Base-by-base conservation (phyloP, 208 protist genomes). In the Phytomonas sp. region DNA sequence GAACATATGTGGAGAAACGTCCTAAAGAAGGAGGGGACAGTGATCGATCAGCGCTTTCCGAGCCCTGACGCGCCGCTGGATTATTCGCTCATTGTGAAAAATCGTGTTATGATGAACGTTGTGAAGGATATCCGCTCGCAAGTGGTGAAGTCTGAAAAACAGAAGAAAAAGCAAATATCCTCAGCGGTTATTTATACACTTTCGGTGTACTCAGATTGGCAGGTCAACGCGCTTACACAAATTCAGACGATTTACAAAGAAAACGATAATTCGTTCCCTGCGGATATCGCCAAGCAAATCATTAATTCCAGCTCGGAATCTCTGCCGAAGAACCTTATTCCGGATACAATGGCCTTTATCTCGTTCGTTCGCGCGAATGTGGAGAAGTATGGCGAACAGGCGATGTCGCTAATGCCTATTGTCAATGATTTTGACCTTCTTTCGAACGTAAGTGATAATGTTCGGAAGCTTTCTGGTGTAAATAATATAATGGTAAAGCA, bases 1-100 rank as follows among this genome's bases (percentile, higher is more conserved):
- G 98, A 99, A 77, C 77, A 99, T 67, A 78, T 99, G 60, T 99
- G 98, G 97, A 75, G 72, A 40, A 76, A 86, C 29, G 60, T 98
- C 16, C 79, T 98, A 7, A 70, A 80, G 14, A 77, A 94, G 29
- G 72, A 67, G 26, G 81, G 78, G 42, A 87, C 75, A 62, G 83
- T 94, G 29, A 75, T 95, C 29, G 71, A 75, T 29, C 78, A 85
- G 69, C 63, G 42, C 59, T 93, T 91, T 71, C 91, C 88, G 30
- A 71, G 74, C 65, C 77, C 77, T 63, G 86, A 80, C 42, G 88
- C 79, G 0, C 80, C 87, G 33, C 81, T 95, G 12, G 83, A 95
- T 69, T 93, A 92, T 76, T 67, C 81, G 26, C 82, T 90, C 29
- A 78, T 92, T 36, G 74, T 92, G 4, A 63, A 79, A 19, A 88